Percentiles rank a stretch among this genome's conserved stretches.
Conservation (phyloP, 2,329 filamentous ascomycete species). For the Bisporella sp. region DNA sequence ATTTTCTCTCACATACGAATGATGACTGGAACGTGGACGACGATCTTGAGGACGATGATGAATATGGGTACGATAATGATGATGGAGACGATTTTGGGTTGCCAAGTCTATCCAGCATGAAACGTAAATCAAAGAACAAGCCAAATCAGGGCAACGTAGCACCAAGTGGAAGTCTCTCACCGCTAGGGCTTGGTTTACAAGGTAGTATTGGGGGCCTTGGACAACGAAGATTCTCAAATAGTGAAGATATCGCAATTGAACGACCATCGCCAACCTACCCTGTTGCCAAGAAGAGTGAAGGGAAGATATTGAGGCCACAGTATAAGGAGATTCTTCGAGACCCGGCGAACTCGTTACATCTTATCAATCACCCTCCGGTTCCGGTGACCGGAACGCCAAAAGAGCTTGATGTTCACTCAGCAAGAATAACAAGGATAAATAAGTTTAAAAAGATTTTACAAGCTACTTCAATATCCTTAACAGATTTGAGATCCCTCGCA, state of each 20-base stretch:
- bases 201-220: constrained; percentile 29
- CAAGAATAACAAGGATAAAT: constrained; percentile 88
- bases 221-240: constrained; percentile 66
- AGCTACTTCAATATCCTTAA: constrained; percentile 78
- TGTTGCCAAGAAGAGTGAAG: constrained; percentile 80
- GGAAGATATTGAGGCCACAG: constrained; percentile 92
- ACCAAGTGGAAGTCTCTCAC: constrained; percentile 12
- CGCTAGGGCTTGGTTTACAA: constrained; percentile 32
- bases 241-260: constrained; percentile 90
- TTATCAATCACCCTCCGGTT: constrained; percentile 80
- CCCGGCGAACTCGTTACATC: constrained; percentile 88
- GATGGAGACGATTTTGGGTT: constrained; percentile 94
- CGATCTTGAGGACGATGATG: constrained; percentile 60
- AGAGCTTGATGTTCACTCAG: constrained; percentile 78
- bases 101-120: constrained; percentile 87
- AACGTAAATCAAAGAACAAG: constrained; percentile 55
- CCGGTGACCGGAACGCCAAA: constrained; percentile 70
- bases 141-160: constrained; percentile 10
- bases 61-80: constrained; percentile 72
- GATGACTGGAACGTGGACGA: constrained; percentile 76
- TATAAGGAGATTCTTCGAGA: constrained; percentile 91
- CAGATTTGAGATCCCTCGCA: constrained; percentile 75
- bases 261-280: constrained; percentile 78
- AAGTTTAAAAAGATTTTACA: constrained; percentile 97
- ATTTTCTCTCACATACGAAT: constrained; percentile 73